Evolutionary conservation across 345 rosid genomes (phyloP).

Genomic region (Pugionium dolabratum): DNA sequence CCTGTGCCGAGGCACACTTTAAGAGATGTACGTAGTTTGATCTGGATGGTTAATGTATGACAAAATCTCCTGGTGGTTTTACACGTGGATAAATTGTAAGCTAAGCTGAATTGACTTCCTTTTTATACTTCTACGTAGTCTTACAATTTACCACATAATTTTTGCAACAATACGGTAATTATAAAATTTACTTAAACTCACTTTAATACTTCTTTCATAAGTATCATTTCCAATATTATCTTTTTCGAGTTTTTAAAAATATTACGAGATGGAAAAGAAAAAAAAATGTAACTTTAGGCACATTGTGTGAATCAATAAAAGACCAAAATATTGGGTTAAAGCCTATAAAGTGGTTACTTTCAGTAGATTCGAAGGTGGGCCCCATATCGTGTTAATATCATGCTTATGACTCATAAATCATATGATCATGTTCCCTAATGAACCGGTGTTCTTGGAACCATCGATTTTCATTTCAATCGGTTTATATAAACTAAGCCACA

Average conservation of each 20-base stretch:
- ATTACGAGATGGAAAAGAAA: too few species aligned
- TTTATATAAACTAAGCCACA: too few species aligned
- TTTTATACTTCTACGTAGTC: too few species aligned
- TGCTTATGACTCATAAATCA: constrained; percentile 32
- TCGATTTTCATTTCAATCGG: too few species aligned
- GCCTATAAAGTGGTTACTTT: too few species aligned
- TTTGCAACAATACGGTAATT: too few species aligned
- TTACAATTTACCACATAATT: too few species aligned
- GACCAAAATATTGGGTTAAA: not conserved
- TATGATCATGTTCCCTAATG: constrained; percentile 19
- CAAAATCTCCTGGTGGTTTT: constrained; percentile 4
- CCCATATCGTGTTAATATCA: constrained; percentile 22
- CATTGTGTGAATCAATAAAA: not conserved
- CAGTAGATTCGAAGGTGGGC: not conserved
- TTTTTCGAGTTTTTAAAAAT: too few species aligned
- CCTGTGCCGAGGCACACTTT: constrained; percentile 6
- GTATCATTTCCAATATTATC: too few species aligned
- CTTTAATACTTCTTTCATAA: too few species aligned
- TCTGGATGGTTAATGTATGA: constrained; percentile 8
- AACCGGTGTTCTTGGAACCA: too few species aligned
- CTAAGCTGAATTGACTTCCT: not conserved
- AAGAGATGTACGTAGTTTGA: constrained; percentile 23
- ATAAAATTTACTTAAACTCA: too few species aligned
- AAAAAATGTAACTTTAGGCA: not conserved
- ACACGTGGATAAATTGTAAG: not conserved